Evolutionary conservation across 2,329 filamentous ascomycete species (phyloP), one percentile per base, ranked within the genome.

Genomic region (Stagonosporopsis rhizophila): DNA sequence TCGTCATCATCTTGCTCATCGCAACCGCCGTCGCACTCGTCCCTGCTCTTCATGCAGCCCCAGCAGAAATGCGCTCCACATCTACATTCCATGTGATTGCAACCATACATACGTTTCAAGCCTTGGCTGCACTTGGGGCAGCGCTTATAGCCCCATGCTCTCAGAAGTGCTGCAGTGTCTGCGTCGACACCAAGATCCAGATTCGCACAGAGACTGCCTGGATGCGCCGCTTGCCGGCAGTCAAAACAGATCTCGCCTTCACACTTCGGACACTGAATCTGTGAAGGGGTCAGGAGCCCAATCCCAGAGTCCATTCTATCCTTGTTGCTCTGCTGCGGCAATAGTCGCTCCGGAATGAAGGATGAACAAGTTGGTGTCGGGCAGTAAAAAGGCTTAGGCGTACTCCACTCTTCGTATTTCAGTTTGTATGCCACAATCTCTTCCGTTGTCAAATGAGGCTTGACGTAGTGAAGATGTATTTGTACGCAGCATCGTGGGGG

Each of bases 1-100:
- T 71, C 66, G n/a, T 68, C 64, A 34, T 66, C 63, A 9, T 65
- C 61, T 9, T 54, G 42, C 14, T 67, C 63, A 15, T 49, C 39
- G 45, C 68, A 70, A 1, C 49, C 50, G 20, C 65, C 67, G 5
- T 47, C 47, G 50, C 77, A 80, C 1, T 69, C 58, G 2, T 76
- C 65, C 5, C 76, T 72, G 0, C 72, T 62, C 23, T 60, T 44
- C 32, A 70, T 52, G 51, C 82, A 84, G 7, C 63, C 60, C 75
- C 78, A 84, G 66, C 82, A 84, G 67, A 79, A 84, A 46, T 82
- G 77, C 8, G 79, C 79, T 12, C 81, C 80, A 51, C 82, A 84
- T 14, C 72, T 68, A 53, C 82, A 84, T 48, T 75, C 67, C 61
- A 84, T 78, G 45, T 82, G 79, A 30, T 67, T 65, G 61, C 82